phyloP scores from a whole-genome alignment of 2,329 filamentous ascomycete genomes.

The Paecilomyces niveus region DNA sequence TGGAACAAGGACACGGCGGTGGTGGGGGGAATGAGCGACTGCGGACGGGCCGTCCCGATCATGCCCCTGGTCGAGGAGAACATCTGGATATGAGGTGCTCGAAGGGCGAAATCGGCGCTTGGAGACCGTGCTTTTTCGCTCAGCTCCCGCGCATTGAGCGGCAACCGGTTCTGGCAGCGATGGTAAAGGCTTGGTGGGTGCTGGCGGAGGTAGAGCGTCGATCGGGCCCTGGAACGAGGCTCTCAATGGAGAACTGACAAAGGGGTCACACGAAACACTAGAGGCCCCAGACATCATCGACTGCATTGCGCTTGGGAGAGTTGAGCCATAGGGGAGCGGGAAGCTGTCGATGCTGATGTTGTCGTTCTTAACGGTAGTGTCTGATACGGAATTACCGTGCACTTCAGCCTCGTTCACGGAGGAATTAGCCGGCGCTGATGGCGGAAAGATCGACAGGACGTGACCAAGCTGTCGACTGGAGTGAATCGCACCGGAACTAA shows the following conservation, averaged over 20 bases:
- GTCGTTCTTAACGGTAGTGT: background rate
- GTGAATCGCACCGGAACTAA: slow-evolving; percentile 6
- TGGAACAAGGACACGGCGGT: background rate
- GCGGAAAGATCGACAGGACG: background rate
- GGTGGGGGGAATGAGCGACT: background rate
- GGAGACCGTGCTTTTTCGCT: background rate
- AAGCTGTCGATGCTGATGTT: background rate
- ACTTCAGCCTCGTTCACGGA: background rate
- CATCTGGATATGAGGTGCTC: background rate
- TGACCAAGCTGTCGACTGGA: slow-evolving; percentile 3
- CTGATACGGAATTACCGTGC: background rate
- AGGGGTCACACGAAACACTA: slow-evolving; percentile 2
- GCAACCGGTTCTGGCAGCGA: slow-evolving; percentile 18
- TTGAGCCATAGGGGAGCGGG: background rate
- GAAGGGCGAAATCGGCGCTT: background rate
- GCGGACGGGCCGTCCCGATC: background rate
- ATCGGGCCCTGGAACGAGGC: slow-evolving; percentile 7
- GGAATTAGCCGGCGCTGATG: background rate
- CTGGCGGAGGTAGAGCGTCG: slow-evolving; percentile 27
- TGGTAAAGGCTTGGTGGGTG: slow-evolving; percentile 27
- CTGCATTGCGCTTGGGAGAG: background rate
- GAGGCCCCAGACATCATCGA: slow-evolving; percentile 3
- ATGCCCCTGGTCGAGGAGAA: background rate
- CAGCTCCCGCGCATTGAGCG: background rate
- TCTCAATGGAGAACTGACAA: background rate